A percentile compares a stretch with the other conserved stretches of the same genome.
Conservation (phyloP, 176 grass and related monocot species). For the Rhynchospora breviuscula region DNA sequence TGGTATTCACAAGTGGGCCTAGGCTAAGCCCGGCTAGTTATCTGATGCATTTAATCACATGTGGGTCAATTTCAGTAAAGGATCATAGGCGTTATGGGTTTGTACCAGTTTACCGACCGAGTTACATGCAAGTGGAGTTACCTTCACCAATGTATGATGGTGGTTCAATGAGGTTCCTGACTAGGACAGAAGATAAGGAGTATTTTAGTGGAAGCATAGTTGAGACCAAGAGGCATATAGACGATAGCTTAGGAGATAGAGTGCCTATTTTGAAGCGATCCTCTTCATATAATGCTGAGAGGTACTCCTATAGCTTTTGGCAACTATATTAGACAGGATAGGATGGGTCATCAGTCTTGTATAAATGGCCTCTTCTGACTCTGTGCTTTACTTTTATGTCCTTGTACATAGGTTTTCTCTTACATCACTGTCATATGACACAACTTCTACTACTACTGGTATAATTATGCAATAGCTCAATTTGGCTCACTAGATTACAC, state of each 20-base stretch:
- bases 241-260: constrained; percentile 30
- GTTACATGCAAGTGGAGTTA: constrained; percentile 56
- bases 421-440: not conserved
- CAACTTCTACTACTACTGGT: not conserved
- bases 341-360: not conserved
- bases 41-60: constrained; percentile 87
- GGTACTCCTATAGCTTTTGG: constrained; percentile 28
- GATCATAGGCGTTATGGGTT: constrained; percentile 47
- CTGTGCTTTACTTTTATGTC: not conserved
- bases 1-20: constrained; percentile 44
- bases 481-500: not conserved
- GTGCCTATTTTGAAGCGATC: constrained; percentile 66
- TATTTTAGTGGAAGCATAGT: constrained; percentile 87
- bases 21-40: constrained; percentile 59
- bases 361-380: not conserved
- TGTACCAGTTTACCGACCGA: constrained; percentile 57
- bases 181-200: constrained; percentile 70
- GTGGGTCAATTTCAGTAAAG: constrained; percentile 76
- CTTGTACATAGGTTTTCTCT: not conserved
- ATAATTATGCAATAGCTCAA: not conserved
- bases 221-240: constrained; percentile 62
- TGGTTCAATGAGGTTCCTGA: constrained; percentile 34
- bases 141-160: constrained; percentile 51
- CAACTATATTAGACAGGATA: not conserved
- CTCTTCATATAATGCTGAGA: constrained; percentile 84